phyloP scores from a whole-genome alignment of 371 early-diverging fungal species.

The Rhizopus stolonifer region DNA sequence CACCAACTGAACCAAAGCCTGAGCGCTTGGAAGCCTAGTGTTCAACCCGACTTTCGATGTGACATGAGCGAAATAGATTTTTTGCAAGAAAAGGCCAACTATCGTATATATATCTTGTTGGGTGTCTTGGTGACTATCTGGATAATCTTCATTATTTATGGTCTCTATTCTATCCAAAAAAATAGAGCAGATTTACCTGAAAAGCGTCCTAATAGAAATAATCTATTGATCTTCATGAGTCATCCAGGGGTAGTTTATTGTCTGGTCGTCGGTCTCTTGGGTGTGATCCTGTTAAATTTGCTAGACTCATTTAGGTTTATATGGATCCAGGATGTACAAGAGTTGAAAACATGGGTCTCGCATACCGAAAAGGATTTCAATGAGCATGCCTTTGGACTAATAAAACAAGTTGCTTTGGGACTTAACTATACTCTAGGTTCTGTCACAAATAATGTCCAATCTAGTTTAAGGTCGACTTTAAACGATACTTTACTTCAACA shows the following conservation, averaged over 20 bases:
- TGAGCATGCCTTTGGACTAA: constrained; percentile 22
- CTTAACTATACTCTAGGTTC: constrained; percentile 30
- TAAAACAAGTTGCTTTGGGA: constrained; percentile 21
- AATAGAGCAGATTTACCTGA: no score
- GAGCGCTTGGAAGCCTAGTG: constrained; percentile 8
- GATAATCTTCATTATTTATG: no score
- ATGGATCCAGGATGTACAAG: constrained; percentile 1
- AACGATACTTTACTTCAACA: constrained; percentile 36
- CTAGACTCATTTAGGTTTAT: no score
- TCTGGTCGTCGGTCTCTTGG: constrained; percentile 25
- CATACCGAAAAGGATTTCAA: constrained; percentile 28
- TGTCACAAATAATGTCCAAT: constrained; percentile 24
- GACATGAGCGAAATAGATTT: not conserved
- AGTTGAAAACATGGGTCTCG: constrained; percentile 22
- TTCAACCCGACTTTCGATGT: not conserved
- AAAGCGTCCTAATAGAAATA: no score
- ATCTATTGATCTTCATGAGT: constrained; percentile 12
- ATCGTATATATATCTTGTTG: no score
- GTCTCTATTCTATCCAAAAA: no score
- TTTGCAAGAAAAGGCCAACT: not conserved
- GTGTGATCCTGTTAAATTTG: constrained; percentile 7
- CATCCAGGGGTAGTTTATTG: constrained; percentile 34
- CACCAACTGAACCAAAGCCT: constrained; percentile 21
- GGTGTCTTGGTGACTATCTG: no score
- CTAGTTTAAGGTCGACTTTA: constrained; percentile 17